These are phyloP conservation scores for Strobilomyces dryophilus DNA, from an alignment of 768 basidiomycete species.

Conservation along the genomic window DNA sequence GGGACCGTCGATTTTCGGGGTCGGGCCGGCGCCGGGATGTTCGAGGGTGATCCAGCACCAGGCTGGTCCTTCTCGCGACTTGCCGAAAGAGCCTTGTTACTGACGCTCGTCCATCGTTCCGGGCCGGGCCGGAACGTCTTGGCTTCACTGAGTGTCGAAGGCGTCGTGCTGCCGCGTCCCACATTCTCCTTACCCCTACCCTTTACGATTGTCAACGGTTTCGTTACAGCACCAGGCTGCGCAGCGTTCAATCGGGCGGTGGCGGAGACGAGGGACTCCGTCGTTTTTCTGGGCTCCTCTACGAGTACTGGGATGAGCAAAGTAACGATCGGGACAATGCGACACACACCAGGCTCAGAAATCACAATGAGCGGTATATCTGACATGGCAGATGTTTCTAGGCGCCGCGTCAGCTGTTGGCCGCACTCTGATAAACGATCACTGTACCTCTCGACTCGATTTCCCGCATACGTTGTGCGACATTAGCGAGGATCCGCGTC, in stretches of 20 bases:
- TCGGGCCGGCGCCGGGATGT: background rate
- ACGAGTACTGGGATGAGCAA: background rate
- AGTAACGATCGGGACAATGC: background rate
- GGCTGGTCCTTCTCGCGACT: constrained; percentile 6
- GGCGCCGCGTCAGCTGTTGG: constrained; percentile 1
- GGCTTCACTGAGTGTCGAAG: no score
- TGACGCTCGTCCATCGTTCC: background rate
- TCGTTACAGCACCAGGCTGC: constrained; percentile 6
- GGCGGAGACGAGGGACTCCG: background rate
- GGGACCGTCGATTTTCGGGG: constrained; percentile 13
- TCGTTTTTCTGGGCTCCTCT: no score
- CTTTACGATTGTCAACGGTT: background rate
- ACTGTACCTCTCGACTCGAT: constrained; percentile 7
- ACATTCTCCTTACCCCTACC: constrained; percentile 14
- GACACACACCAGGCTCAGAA: background rate
- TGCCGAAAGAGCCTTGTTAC: background rate
- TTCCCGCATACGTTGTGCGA: background rate
- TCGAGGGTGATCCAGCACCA: background rate
- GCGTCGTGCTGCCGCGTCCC: constrained; percentile 1
- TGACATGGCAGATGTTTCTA: no score
- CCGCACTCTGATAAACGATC: background rate
- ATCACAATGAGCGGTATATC: background rate
- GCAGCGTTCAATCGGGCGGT: background rate
- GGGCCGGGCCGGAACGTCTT: constrained; percentile 1
- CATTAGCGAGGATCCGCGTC: background rate